phyloP scores from a whole-genome alignment of 1,284 basidiomycete species.

The Apiotrichum siamense region DNA sequence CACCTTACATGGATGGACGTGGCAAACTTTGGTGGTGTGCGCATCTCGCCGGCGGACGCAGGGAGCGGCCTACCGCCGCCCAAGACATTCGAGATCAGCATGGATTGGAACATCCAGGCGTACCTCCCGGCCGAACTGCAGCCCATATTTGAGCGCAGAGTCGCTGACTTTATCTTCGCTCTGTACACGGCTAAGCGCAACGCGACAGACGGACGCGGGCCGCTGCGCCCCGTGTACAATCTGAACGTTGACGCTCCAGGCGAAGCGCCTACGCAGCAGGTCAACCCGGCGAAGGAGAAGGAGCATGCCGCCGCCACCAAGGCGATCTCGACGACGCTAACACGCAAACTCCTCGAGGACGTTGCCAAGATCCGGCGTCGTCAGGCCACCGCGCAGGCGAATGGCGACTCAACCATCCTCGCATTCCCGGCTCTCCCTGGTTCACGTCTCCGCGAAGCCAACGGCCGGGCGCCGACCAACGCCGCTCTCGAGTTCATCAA shows the following conservation, averaged over 20 bases:
- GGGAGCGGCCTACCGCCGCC: slow-evolving; percentile 25
- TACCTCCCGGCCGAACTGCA: slow-evolving; percentile 86
- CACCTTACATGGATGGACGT: slow-evolving; percentile 93
- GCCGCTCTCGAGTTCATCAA: slow-evolving; percentile 88
- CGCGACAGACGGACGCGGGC: slow-evolving; percentile 56
- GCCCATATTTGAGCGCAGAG: slow-evolving; percentile 64
- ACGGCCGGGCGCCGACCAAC: slow-evolving; percentile 53
- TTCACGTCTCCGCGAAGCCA: slow-evolving; percentile 50
- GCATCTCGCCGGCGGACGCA: slow-evolving; percentile 59
- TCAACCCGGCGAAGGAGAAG: slow-evolving; percentile 63
- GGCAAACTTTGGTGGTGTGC: slow-evolving; percentile 86
- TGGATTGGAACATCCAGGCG: slow-evolving; percentile 90
- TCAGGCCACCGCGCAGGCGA: slow-evolving; percentile 56
- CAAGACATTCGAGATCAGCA: slow-evolving; percentile 56
- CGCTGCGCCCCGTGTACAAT: slow-evolving; percentile 68
- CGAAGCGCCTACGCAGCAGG: slow-evolving; percentile 29
- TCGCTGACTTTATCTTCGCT: slow-evolving; percentile 81
- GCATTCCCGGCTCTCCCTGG: slow-evolving; percentile 85
- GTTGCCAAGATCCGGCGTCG: slow-evolving; percentile 64
- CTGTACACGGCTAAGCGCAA: slow-evolving; percentile 71
- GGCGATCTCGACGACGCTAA: slow-evolving; percentile 74
- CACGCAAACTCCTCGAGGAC: slow-evolving; percentile 69
- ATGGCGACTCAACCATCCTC: slow-evolving; percentile 57
- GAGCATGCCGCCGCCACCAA: slow-evolving; percentile 64
- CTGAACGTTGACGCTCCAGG: slow-evolving; percentile 44